phyloP scores from a whole-genome alignment of 129 eudicot species.

The Lactuca saligna region DNA sequence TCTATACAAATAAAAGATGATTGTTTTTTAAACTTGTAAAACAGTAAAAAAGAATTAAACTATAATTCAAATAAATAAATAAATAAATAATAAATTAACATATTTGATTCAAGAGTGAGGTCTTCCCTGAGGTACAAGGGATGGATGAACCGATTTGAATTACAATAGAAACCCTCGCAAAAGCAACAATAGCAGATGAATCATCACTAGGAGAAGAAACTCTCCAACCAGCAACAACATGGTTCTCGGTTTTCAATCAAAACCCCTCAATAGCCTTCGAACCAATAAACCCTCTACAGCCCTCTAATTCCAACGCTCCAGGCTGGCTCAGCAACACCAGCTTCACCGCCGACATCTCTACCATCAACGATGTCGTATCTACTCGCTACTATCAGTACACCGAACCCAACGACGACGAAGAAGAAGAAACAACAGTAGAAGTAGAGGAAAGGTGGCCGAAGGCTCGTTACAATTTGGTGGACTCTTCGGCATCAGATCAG shows the following conservation, averaged over 20 bases:
- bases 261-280: constrained; percentile 3
- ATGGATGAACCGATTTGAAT: neutral
- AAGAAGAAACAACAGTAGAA: constrained; percentile 14
- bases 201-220: constrained; percentile 5
- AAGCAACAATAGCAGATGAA: constrained; percentile 32
- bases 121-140: neutral
- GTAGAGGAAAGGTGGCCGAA: constrained; percentile 25
- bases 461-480: constrained; percentile 55
- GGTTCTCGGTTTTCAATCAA: constrained; percentile 41
- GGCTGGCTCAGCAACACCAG: constrained; percentile 71
- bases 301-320: constrained; percentile 25
- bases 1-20: no score
- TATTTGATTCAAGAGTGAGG: neutral
- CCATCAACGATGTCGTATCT: constrained; percentile 53
- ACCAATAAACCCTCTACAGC: constrained; percentile 21
- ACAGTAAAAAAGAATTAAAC: no score
- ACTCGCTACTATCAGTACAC: constrained; percentile 25
- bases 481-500: constrained; percentile 49
- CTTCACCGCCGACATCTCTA: constrained; percentile 73
- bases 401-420: constrained; percentile 22
- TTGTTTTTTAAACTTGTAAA: no score
- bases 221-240: constrained; percentile 6
- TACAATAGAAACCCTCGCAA: constrained; percentile 21
- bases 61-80: no score
- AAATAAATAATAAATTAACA: no score